Evolutionary conservation across 768 basidiomycete genomes (phyloP).

Genomic region (Saitozyma sp.): DNA sequence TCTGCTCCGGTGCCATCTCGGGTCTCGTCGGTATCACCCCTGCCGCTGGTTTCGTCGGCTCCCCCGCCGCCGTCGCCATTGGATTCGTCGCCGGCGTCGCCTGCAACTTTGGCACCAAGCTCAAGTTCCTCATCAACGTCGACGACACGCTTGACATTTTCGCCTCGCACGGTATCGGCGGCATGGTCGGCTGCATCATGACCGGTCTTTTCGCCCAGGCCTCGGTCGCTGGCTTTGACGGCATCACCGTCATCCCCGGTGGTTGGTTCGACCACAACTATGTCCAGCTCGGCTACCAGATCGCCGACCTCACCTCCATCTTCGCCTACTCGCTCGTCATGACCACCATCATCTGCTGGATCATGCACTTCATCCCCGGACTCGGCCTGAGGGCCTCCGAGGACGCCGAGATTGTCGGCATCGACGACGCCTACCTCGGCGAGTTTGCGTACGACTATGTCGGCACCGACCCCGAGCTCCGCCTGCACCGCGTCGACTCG

Average conservation of each 20-base stretch:
- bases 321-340: conserved; percentile 45
- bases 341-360: conserved; percentile 49
- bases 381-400: conserved; percentile 47
- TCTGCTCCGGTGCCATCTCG: conserved; percentile 87
- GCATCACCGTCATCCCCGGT: conserved; percentile 57
- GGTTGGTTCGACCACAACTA: conserved; percentile 65
- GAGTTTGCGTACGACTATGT: conserved; percentile 60
- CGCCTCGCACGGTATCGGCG: conserved; percentile 85
- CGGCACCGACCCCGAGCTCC: conserved; percentile 64
- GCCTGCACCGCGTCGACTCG: conserved; percentile 47
- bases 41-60: conserved; percentile 74
- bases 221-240: conserved; percentile 68
- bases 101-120: conserved; percentile 81
- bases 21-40: conserved; percentile 86
- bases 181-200: conserved; percentile 59
- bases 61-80: conserved; percentile 64
- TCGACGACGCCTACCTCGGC: conserved; percentile 69
- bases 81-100: conserved; percentile 70
- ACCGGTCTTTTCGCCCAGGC: conserved; percentile 75
- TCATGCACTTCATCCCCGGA: conserved; percentile 54
- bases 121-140: conserved; percentile 64
- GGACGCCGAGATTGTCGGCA: conserved; percentile 53
- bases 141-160: conserved; percentile 92
- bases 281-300: conserved; percentile 75
- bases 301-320: conserved; percentile 50